Conservation (phyloP, 192 early-diverging fungal genomes). For the Funneliformis geosporum region DNA sequence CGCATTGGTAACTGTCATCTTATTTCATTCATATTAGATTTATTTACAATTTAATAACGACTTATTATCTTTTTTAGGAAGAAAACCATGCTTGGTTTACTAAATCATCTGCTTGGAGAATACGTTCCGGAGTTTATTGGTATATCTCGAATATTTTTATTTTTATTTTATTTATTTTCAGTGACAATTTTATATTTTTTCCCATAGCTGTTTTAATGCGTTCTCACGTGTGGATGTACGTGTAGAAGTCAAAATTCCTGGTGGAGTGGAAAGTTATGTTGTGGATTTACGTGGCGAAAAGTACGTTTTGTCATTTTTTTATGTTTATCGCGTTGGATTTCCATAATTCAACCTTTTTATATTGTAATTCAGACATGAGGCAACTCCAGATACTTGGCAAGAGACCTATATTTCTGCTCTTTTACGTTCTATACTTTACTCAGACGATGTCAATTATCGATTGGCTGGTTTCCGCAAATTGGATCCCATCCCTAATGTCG, state of each 20-base stretch:
- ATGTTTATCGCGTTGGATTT: not conserved
- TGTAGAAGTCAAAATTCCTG: slow-evolving; percentile 98
- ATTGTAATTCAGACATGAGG: slow-evolving; percentile 55
- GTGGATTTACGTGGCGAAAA: slow-evolving; percentile 89
- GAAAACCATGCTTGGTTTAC: slow-evolving; percentile 67
- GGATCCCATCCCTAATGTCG: slow-evolving; percentile 77
- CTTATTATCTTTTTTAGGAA: slow-evolving; percentile 44
- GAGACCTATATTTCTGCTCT: slow-evolving; percentile 88
- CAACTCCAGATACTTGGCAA: slow-evolving; percentile 83
- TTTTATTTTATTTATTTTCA: not conserved
- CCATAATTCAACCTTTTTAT: not conserved
- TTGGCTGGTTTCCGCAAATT: slow-evolving; percentile 88
- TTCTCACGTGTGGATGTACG: slow-evolving; percentile 96
- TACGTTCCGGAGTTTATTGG: slow-evolving; percentile 68
- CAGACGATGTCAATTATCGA: slow-evolving; percentile 83
- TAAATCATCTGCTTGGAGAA: slow-evolving; percentile 61
- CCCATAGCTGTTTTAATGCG: slow-evolving; percentile 89
- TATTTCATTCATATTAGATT: no score
- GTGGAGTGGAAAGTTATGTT: slow-evolving; percentile 92
- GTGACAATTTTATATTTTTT: not conserved
- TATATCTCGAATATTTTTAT: slow-evolving; percentile 29
- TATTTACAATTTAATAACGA: not conserved
- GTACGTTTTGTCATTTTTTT: slow-evolving; percentile 40
- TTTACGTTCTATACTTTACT: slow-evolving; percentile 87
- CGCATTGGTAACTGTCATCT: slow-evolving; percentile 61